A percentile compares a stretch with the other conserved stretches of the same genome.
phyloP scores from a whole-genome alignment of 345 rosid species.

The Euphorbia lathyris region DNA sequence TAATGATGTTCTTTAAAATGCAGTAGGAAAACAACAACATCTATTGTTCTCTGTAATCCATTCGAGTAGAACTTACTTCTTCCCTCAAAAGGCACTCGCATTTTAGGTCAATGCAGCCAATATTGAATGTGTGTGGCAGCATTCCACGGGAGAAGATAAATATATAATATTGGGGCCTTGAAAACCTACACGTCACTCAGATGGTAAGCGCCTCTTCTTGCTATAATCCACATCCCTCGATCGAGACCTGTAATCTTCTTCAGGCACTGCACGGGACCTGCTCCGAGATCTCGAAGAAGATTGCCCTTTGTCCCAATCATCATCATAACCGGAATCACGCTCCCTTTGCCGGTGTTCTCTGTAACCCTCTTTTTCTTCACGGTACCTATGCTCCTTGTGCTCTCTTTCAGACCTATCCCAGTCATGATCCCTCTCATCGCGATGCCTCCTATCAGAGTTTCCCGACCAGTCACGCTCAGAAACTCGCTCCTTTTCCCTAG shows the following conservation, averaged over 20 bases:
- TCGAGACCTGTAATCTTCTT: slow-evolving; percentile 64
- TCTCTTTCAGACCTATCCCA: slow-evolving; percentile 59
- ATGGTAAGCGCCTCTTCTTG: slow-evolving; percentile 62
- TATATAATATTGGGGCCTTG: slow-evolving; percentile 8
- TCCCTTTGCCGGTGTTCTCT: slow-evolving; percentile 66
- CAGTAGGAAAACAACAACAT: slow-evolving; percentile 25
- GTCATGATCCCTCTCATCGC: slow-evolving; percentile 48
- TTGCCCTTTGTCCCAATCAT: slow-evolving; percentile 68
- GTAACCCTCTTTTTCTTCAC: slow-evolving; percentile 63
- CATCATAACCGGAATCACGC: slow-evolving; percentile 59
- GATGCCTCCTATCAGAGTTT: slow-evolving; percentile 60
- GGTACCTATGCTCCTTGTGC: slow-evolving; percentile 49
- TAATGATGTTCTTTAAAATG: slow-evolving; percentile 27
- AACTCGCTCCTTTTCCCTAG: slow-evolving; percentile 57
- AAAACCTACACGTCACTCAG: slow-evolving; percentile 35
- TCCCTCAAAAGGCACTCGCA: slow-evolving; percentile 31
- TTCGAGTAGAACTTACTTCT: slow-evolving; percentile 50
- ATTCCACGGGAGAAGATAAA: slow-evolving; percentile 22
- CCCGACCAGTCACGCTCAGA: slow-evolving; percentile 77
- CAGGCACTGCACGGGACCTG: slow-evolving; percentile 59
- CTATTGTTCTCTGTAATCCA: slow-evolving; percentile 32
- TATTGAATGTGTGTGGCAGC: slow-evolving; percentile 12
- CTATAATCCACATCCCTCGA: slow-evolving; percentile 76
- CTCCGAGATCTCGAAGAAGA: slow-evolving; percentile 65
- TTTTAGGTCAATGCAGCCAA: slow-evolving; percentile 19